A percentile compares a stretch with the other conserved stretches of the same genome.
Conservation (phyloP, 768 basidiomycete species). For the Lepiota brunneoincarnata region DNA sequence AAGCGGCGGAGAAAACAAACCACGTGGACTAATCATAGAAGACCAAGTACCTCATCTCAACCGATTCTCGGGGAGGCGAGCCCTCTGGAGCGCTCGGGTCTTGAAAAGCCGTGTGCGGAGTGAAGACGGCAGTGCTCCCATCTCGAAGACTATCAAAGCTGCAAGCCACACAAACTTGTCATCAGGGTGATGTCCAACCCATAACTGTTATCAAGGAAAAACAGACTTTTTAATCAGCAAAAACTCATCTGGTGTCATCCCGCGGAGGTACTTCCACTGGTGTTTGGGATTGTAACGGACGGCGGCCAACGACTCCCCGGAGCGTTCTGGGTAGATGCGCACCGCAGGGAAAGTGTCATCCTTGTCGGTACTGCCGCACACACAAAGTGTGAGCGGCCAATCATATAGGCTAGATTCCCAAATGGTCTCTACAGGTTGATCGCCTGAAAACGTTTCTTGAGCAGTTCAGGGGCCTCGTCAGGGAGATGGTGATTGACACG, state of each 20-base stretch:
- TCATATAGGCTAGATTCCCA: conserved; percentile 31
- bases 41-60: conserved; percentile 58
- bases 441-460: conserved; percentile 40
- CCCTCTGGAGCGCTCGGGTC: conserved; percentile 51
- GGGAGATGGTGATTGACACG: conserved; percentile 39
- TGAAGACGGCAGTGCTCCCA: conserved; percentile 49
- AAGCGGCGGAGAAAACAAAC: no score
- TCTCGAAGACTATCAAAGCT: conserved; percentile 32
- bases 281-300: conserved; percentile 45
- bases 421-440: conserved; percentile 50
- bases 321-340: conserved; percentile 44
- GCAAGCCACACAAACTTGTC: background rate
- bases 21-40: conserved; percentile 45
- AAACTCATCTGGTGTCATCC: conserved; percentile 45
- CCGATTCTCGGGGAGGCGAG: conserved; percentile 51
- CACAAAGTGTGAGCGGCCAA: conserved; percentile 38
- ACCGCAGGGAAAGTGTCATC: conserved; percentile 42
- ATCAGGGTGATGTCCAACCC: background rate
- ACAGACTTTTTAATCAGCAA: conserved; percentile 53
- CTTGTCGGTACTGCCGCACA: conserved; percentile 39
- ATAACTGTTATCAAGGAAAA: background rate
- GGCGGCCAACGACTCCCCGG: conserved; percentile 49
- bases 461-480: conserved; percentile 31
- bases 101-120: conserved; percentile 59
- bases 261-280: conserved; percentile 49